Percentiles rank a stretch among this genome's conserved stretches.
These are phyloP conservation scores for Viridothelium virens DNA, from an alignment of 495 filamentous ascomycete genomes.

Conservation along the genomic window DNA sequence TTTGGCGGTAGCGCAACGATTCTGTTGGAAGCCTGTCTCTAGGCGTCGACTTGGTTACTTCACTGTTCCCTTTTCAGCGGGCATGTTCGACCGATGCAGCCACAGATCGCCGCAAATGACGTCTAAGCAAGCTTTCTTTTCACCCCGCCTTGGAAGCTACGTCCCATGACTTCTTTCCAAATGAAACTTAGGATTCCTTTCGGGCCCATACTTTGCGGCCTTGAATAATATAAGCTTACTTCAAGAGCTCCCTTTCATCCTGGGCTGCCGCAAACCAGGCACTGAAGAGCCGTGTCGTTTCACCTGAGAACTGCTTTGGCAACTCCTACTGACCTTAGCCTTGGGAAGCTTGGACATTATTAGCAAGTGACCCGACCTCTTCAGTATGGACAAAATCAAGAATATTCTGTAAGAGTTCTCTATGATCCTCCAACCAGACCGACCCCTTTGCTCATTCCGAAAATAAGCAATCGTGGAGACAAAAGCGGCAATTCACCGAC, in stretches of 20 bases:
- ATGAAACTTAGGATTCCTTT: neutral
- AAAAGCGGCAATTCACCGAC: slow-evolving; percentile 14
- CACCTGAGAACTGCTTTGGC: neutral
- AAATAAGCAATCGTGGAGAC: slow-evolving; percentile 18
- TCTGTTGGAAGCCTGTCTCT: neutral
- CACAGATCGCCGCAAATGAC: slow-evolving; percentile 7
- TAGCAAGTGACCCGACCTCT: neutral
- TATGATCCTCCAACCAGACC: neutral
- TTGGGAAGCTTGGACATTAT: neutral
- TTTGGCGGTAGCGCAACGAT: neutral
- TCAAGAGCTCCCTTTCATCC: neutral
- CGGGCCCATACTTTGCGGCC: neutral
- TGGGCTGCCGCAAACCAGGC: neutral
- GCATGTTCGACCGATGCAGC: neutral
- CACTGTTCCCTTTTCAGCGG: neutral
- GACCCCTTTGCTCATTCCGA: neutral
- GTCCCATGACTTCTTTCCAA: neutral
- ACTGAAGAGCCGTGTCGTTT: neutral
- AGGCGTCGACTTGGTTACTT: neutral
- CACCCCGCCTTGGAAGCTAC: neutral
- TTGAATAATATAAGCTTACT: neutral
- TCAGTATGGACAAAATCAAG: slow-evolving; percentile 33
- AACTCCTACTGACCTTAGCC: neutral
- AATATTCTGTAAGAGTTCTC: slow-evolving; percentile 24
- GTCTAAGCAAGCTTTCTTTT: neutral